Evolutionary conservation across 352 stramenopile species (phyloP).

Genomic region (Plasmopara halstedii): DNA sequence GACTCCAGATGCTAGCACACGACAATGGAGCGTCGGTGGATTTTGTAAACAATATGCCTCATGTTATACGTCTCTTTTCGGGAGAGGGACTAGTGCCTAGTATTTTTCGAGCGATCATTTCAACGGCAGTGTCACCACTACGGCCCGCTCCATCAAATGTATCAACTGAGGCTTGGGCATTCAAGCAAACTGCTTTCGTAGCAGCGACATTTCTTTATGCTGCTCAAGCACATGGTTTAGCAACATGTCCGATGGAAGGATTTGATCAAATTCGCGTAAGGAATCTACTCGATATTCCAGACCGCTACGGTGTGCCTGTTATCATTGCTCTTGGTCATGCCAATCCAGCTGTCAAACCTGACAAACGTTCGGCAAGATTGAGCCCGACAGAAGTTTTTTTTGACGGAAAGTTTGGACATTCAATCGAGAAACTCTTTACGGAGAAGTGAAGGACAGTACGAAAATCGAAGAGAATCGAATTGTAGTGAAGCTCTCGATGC

Average conservation of each 20-base stretch:
- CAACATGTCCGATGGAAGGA: slow-evolving; percentile 74
- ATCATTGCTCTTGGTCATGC: slow-evolving; percentile 66
- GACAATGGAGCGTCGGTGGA: slow-evolving; percentile 40
- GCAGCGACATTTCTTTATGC: slow-evolving; percentile 66
- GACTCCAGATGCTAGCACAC: slow-evolving; percentile 59
- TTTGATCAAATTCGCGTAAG: slow-evolving; percentile 62
- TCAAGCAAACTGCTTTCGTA: slow-evolving; percentile 75
- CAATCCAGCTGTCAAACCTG: slow-evolving; percentile 11
- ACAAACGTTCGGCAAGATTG: slow-evolving; percentile 37
- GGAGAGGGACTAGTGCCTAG: slow-evolving; percentile 56
- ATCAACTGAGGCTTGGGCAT: slow-evolving; percentile 66
- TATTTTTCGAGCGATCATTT: slow-evolving; percentile 45
- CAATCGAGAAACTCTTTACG: slow-evolving; percentile 49
- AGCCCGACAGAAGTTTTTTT: slow-evolving; percentile 72
- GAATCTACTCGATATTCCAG: slow-evolving; percentile 62
- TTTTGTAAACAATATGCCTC: slow-evolving; percentile 48
- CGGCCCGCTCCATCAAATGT: slow-evolving; percentile 49
- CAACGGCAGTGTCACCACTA: slow-evolving; percentile 57
- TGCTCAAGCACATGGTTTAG: slow-evolving; percentile 54
- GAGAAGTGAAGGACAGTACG: slow-evolving; percentile 14
- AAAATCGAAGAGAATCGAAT: no score
- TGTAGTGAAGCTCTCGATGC: no score
- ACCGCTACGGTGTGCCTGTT: slow-evolving; percentile 70
- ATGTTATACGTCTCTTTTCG: slow-evolving; percentile 61
- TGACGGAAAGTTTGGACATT: slow-evolving; percentile 74